Percentiles rank a stretch among this genome's conserved stretches.
phyloP scores from a whole-genome alignment of 1,284 basidiomycete genomes.

The Ustilago hordei region DNA sequence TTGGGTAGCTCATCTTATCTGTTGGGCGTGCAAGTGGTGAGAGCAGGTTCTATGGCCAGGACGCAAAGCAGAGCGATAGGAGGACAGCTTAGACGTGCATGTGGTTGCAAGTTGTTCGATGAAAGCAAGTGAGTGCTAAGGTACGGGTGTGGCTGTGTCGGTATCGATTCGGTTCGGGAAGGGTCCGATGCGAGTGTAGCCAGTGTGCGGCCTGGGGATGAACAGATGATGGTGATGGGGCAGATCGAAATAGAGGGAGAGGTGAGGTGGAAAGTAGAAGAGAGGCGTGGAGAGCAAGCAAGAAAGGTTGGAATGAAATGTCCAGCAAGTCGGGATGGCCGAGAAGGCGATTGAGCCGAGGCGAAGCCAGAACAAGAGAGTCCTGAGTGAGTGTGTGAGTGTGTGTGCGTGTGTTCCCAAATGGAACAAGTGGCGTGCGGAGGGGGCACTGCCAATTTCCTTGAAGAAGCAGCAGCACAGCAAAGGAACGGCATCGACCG shows the following conservation, averaged over 20 bases:
- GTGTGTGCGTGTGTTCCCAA: background rate
- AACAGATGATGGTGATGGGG: background rate
- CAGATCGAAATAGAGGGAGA: background rate
- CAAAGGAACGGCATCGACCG: background rate
- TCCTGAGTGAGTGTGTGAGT: background rate
- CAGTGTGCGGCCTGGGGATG: background rate
- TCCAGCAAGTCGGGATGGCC: slow-evolving; percentile 3
- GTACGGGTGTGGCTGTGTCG: background rate
- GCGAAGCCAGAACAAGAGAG: background rate
- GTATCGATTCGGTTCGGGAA: background rate
- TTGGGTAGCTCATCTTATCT: slow-evolving; percentile 42
- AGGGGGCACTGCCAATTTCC: background rate
- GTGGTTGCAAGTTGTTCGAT: background rate
- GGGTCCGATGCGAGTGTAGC: background rate
- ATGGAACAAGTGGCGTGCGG: slow-evolving; percentile 3
- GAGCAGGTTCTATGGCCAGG: background rate
- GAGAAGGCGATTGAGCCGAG: background rate
- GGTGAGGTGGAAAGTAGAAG: background rate
- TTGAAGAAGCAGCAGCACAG: background rate
- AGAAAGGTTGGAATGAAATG: background rate
- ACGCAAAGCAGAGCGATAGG: background rate
- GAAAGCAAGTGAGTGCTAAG: background rate
- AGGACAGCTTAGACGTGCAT: background rate
- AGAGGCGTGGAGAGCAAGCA: background rate
- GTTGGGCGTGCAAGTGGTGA: background rate